Conservation (phyloP, 2,329 filamentous ascomycete genomes). For the Zalaria obscura region DNA sequence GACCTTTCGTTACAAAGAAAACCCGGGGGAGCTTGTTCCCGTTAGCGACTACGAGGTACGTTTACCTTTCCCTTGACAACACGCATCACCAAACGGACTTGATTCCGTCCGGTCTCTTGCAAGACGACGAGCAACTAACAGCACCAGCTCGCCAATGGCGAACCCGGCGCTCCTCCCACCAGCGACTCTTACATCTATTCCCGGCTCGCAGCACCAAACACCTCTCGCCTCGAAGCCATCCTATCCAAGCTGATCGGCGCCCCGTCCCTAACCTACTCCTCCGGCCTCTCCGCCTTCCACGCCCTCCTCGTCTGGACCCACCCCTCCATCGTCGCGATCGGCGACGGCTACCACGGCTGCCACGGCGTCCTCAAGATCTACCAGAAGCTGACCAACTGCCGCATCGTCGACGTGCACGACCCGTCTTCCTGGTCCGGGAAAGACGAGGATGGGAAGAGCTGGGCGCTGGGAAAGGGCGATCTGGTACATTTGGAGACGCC, state of each 20-base stretch:
- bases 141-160: slow-evolving; percentile 6
- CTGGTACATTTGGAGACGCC: slow-evolving; percentile 88
- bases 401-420: slow-evolving; percentile 51
- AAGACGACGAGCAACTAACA: too few relatives aligned
- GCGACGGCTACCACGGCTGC: slow-evolving; percentile 82
- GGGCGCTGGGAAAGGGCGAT: slow-evolving; percentile 54
- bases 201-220: slow-evolving; percentile 62
- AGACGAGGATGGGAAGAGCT: slow-evolving; percentile 33
- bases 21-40: slow-evolving; percentile 52
- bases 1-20: slow-evolving; percentile 66
- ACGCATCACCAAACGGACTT: too few relatives aligned
- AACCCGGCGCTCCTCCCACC: slow-evolving; percentile 25
- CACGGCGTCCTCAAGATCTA: slow-evolving; percentile 70
- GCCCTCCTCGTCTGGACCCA: slow-evolving; percentile 73
- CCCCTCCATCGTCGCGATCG: slow-evolving; percentile 69
- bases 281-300: slow-evolving; percentile 79
- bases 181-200: slow-evolving; percentile 69
- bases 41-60: slow-evolving; percentile 37
- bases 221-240: slow-evolving; percentile 71
- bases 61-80: neutral
- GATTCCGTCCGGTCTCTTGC: too few relatives aligned
- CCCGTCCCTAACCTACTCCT: slow-evolving; percentile 62
- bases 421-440: slow-evolving; percentile 13
- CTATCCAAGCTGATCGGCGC: slow-evolving; percentile 59
- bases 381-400: slow-evolving; percentile 58